phyloP scores from a whole-genome alignment of 139 green algal genomes.

The Chloropicon primus region DNA sequence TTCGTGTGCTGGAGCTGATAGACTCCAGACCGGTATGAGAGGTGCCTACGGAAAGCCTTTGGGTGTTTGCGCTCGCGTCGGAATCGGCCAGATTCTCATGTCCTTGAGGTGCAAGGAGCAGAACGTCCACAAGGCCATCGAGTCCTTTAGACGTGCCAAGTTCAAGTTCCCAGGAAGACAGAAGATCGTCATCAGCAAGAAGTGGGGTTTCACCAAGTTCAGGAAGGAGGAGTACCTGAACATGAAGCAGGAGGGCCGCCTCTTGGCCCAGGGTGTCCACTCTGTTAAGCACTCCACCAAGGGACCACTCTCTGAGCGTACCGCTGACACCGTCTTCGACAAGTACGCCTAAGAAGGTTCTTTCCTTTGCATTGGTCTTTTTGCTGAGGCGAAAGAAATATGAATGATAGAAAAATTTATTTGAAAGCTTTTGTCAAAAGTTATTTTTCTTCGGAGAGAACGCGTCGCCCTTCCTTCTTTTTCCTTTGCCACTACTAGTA shows the following conservation, averaged over 20 bases:
- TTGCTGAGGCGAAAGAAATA: too few relatives aligned
- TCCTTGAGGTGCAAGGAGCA: slow-evolving; percentile 87
- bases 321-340: not conserved
- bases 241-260: slow-evolving; percentile 83
- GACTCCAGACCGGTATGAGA: slow-evolving; percentile 97
- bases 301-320: not conserved
- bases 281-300: slow-evolving; percentile 32
- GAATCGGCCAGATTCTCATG: slow-evolving; percentile 96
- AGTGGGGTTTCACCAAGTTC: slow-evolving; percentile 97
- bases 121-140: slow-evolving; percentile 62
- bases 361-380: too few relatives aligned
- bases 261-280: slow-evolving; percentile 74
- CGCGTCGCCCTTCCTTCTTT: too few relatives aligned
- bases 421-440: too few relatives aligned
- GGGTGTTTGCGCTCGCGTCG: slow-evolving; percentile 75
- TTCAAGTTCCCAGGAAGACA: slow-evolving; percentile 99
- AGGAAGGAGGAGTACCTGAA: slow-evolving; percentile 67
- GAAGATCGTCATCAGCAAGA: slow-evolving; percentile 87
- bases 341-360: not conserved
- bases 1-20: slow-evolving; percentile 96
- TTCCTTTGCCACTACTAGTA: too few relatives aligned
- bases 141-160: slow-evolving; percentile 96
- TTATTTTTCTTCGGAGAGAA: too few relatives aligned
- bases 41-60: slow-evolving; percentile 95
- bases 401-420: too few relatives aligned